phyloP scores from a whole-genome alignment of 192 early-diverging fungal species.

The Spizellomyces sp. region DNA sequence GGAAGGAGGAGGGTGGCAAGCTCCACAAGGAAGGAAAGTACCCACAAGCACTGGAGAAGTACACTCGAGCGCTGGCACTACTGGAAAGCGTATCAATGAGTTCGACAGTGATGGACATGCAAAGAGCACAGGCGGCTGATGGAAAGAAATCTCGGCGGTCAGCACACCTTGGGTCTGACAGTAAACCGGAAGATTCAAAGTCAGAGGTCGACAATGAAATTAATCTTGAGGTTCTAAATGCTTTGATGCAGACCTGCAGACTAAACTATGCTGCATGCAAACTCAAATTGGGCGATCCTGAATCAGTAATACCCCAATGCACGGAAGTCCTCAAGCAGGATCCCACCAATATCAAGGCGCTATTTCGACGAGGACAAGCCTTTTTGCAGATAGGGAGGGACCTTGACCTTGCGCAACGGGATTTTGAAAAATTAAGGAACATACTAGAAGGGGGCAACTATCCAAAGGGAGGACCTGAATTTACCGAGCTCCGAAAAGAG shows the following conservation, averaged over 20 bases:
- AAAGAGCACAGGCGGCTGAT: conserved; percentile 23
- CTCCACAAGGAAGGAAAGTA: conserved; percentile 43
- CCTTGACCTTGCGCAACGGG: conserved; percentile 53
- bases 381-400: conserved; percentile 52
- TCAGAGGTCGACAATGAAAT: conserved; percentile 13
- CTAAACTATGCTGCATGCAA: conserved; percentile 60
- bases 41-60: conserved; percentile 46
- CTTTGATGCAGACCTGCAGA: conserved; percentile 35
- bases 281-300: conserved; percentile 51
- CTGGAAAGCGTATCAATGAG: conserved; percentile 46
- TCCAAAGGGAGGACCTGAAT: conserved; percentile 33
- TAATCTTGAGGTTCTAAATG: conserved; percentile 29
- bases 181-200: not conserved
- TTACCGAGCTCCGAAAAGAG: conserved; percentile 41
- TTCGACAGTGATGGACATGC: conserved; percentile 42
- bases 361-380: conserved; percentile 56
- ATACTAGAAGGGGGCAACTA: conserved; percentile 21
- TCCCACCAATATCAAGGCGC: conserved; percentile 48
- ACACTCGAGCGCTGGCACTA: conserved; percentile 45
- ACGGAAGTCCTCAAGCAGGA: conserved; percentile 50
- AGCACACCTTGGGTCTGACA: conserved; percentile 1
- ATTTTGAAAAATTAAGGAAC: conserved; percentile 34
- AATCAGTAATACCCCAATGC: conserved; percentile 47
- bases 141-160: conserved; percentile 1
- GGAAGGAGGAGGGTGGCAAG: conserved; percentile 43